Conservation (phyloP, 345 rosid genomes). For the Melaleuca quinquenervia region DNA sequence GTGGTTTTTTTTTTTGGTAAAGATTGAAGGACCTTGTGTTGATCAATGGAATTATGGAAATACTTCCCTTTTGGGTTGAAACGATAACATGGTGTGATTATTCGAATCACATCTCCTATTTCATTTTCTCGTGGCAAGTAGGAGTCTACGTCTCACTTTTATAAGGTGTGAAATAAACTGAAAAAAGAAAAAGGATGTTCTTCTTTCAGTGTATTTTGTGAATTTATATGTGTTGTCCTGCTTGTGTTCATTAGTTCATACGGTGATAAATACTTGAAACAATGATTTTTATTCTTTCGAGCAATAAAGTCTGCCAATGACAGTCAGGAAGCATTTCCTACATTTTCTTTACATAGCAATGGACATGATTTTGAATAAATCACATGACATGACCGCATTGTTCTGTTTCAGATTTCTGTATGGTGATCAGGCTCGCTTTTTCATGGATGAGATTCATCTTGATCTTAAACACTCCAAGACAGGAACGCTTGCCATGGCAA, state of each 20-base stretch:
- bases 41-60: neutral
- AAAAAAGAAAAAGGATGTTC: neutral
- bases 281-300: neutral
- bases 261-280: neutral
- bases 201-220: neutral
- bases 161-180: neutral
- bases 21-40: neutral
- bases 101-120: neutral
- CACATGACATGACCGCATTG: neutral
- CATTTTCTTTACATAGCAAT: neutral
- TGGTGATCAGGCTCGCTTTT: conserved; percentile 92
- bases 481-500: conserved; percentile 92
- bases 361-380: neutral
- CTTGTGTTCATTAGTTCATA: neutral
- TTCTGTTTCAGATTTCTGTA: conserved; percentile 49
- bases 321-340: neutral
- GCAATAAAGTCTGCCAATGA: accelerated
- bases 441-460: conserved; percentile 72
- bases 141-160: neutral
- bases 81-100: neutral
- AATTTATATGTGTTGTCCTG: neutral
- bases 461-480: conserved; percentile 80
- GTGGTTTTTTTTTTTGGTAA: too few relatives aligned
- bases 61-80: neutral
- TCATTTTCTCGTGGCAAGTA: neutral